Evolutionary conservation across 2,329 filamentous ascomycete species (phyloP), one percentile per base, ranked within the genome.

Genomic region (Xylariaceae sp.): DNA sequence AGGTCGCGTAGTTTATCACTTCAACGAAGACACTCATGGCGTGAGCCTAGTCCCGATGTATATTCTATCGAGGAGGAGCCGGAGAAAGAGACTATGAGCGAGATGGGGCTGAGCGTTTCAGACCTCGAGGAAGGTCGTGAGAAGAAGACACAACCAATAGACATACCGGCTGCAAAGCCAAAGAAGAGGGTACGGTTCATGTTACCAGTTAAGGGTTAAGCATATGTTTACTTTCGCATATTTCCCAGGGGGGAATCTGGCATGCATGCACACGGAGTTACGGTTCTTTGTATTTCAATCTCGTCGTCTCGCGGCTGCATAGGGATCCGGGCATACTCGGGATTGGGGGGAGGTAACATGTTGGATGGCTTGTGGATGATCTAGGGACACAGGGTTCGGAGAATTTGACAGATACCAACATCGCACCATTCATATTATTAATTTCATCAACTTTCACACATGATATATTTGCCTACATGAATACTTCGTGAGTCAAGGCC

Each of bases 61-160:
- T 85, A 81, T 78, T 80, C 80, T 26, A 85, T 85, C 53, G 79
- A 83, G 69, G 82, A 85, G 67, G 81, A 85, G 71, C 79, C 79
- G 1, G 81, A 83, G 70, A 80, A 81, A 65, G 80, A 83, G 63
- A 68, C 78, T 20, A 70, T 75, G 70, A 77, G 76, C 59, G 77
- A 80, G 65, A 69, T 73, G 66, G 74, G 71, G 0, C 61, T 71
- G 9, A 73, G 72, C 60, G 64, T 71, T 32, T 62, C 69, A 50
- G 67, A 70, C 48, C 67, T 72, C 21, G 64, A 64, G 14, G 59
- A 66, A 7, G 62, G 59, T 32, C 55, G 60, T 20, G 59, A 67
- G 48, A 56, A 54, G 45, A 69, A 67, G 65, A 69, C 65, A 63
- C 57, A 68, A 62, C 70, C 73, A 54, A 71, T 73, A 70, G 71